Base-by-base conservation (phyloP, 169 alveolate genomes). In the Plasmodium vivax region DNA sequence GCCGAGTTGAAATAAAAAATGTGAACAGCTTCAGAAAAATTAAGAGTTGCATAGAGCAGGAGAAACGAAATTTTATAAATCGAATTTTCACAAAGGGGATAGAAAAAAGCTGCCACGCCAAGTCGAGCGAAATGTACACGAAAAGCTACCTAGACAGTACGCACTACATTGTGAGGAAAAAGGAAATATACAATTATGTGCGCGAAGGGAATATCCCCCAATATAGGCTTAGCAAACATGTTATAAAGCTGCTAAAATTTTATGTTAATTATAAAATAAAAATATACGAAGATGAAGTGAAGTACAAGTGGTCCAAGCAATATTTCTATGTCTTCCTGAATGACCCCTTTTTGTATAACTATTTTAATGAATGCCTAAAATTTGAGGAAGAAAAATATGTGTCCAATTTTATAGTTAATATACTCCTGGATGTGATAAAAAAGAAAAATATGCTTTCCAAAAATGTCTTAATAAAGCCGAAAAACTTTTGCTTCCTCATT, bases 1-100 rank as follows among this genome's bases (percentile, higher is more conserved):
- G 91, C 38, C 77, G 97, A 12, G 71, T 94, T 2, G 98, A 96
- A 92, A 72, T 96, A 47, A 96, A 96, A 92, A 96, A 96, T 83
- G 83, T 96, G 83, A 96, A 95, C 71, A 94, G 97, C 23, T 96
- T 96, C 80, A 93, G 81, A 45, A 92, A 94, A 51, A 95, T 95
- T 27, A 93, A 82, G 73, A 90, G 72, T 90, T 90, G 85, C 34
- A 90, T 90, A 56, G 77, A 90, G 47, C 41, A 27, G 36, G 94
- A 90, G 73, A 90, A 80, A 41, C 12, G 68, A 47, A 80, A 90
- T 90, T 80, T 80, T 90, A 34, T 90, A 27, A 90, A 80, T 23
- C 1, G 7, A 12, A 90, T 90, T 79, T 6, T 43, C 14, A 68
- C 43, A 80, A 80, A 80, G 68, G 75, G 43, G 0, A 58, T 0